Evolutionary conservation across 352 stramenopile genomes (phyloP), one percentile per base, ranked within the genome.

Genomic region (Hyphochytrium catenoides): DNA sequence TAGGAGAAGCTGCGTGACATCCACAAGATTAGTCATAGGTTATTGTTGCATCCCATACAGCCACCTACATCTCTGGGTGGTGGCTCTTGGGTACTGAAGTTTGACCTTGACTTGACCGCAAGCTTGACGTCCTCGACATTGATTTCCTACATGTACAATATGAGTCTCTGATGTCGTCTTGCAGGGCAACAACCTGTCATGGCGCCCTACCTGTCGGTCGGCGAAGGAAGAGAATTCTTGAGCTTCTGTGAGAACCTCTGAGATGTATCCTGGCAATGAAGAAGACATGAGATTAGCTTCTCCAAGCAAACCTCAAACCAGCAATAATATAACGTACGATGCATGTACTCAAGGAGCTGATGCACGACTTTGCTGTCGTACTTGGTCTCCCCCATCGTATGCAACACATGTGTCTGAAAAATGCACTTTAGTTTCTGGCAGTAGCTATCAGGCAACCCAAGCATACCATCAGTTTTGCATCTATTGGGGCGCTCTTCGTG

Each of bases 181-280:
- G 32, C 12, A 31, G 17, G 25, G 23, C 5, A 17, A 36, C 32
- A 20, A 6, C 25, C 16, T 14, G 5, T 17, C 3, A 25, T 17
- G 31, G 6, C 32, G 17, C 25, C 33, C 5, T 15, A 74, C 64
- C 50, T 58, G 46, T 37, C 81, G 79, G 45, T 65, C 51, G 11
- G 69, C 62, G 34, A 70, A 83, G 49, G 56, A 54, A 31, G 69
- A 66, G 36, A 77, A 83, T 43, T 79, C 66, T 37, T 83, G 69
- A 12, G 69, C 69, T 39, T 83, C 69, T 14, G 74, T 46, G n/a
- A 83, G 52, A 26, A 83, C 60, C 23, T 83, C 64, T 3, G 62
- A 74, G 44, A 71, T 60, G 46, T 77, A 79, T 0, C 68, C 68
- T 83, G 41, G 9, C n/a, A n/a, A n/a, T n/a, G n/a, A n/a, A n/a